phyloP scores from a whole-genome alignment of 1,284 basidiomycete genomes.

The Leccinum cinnamomeum region DNA sequence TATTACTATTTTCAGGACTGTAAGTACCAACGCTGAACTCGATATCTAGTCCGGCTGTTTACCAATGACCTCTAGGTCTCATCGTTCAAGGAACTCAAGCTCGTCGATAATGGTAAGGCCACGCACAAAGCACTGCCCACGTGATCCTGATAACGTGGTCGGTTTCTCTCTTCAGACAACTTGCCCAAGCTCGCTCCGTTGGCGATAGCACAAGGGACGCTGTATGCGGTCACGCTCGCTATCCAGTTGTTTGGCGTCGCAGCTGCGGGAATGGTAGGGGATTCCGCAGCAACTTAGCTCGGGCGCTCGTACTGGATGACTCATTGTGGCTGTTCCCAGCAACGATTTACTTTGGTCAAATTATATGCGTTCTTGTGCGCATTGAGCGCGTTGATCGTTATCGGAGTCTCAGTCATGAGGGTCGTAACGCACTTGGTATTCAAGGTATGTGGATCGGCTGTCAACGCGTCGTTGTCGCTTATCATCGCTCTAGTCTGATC shows the following conservation, averaged over 20 bases:
- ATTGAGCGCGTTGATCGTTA: constrained; percentile 50
- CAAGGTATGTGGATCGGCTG: constrained; percentile 47
- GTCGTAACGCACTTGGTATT: constrained; percentile 65
- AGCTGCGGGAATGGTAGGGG: constrained; percentile 53
- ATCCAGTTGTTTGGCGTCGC: constrained; percentile 62
- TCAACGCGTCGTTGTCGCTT: background rate
- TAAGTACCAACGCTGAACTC: constrained; percentile 34
- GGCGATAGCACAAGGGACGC: constrained; percentile 58
- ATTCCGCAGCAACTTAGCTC: constrained; percentile 9
- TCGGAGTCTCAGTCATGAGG: constrained; percentile 42
- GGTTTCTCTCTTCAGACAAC: constrained; percentile 37
- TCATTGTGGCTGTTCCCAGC: constrained; percentile 41
- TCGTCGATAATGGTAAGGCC: constrained; percentile 45
- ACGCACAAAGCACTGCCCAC: constrained; percentile 25
- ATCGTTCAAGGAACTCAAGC: constrained; percentile 53
- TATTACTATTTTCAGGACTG: constrained; percentile 41
- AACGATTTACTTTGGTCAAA: constrained; percentile 55
- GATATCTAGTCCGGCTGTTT: background rate
- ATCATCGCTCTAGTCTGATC: constrained; percentile 34
- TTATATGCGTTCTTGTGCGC: constrained; percentile 45
- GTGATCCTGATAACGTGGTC: background rate
- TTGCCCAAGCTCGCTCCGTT: constrained; percentile 53
- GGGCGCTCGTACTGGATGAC: background rate
- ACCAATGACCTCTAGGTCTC: constrained; percentile 45
- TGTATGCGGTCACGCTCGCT: constrained; percentile 51